A percentile compares a stretch with the other conserved stretches of the same genome.
Evolutionary conservation across 805 yeast species (phyloP).

Genomic region (Yarrowia phangngaensis): DNA sequence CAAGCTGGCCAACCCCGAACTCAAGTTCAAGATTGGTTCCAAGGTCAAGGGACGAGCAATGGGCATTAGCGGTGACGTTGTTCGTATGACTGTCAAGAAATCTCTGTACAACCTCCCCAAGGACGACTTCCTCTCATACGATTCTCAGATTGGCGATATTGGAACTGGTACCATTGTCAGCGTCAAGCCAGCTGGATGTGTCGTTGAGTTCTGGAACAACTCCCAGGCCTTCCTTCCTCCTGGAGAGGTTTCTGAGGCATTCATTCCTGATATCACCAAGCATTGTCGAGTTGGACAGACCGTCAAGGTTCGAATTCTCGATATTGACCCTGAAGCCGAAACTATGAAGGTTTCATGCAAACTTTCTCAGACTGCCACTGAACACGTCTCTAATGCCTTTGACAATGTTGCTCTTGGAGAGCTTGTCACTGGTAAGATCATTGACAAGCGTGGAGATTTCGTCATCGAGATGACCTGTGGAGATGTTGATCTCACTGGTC

Average conservation of each 20-base stretch:
- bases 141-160: constrained; percentile 50
- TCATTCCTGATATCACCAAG: constrained; percentile 70
- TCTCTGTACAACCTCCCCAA: constrained; percentile 60
- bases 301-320: constrained; percentile 61
- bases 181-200: constrained; percentile 71
- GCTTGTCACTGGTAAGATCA: constrained; percentile 56
- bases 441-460: constrained; percentile 72
- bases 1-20: constrained; percentile 80
- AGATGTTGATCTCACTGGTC: constrained; percentile 63
- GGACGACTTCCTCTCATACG: constrained; percentile 44
- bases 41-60: constrained; percentile 60
- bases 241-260: constrained; percentile 85
- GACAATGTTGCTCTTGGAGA: constrained; percentile 46
- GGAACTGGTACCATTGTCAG: constrained; percentile 72
- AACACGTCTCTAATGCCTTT: constrained; percentile 48
- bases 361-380: constrained; percentile 47
- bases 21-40: constrained; percentile 81
- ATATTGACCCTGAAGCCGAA: constrained; percentile 50
- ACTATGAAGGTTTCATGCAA: constrained; percentile 72
- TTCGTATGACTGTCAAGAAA: constrained; percentile 74
- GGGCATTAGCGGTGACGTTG: constrained; percentile 41
- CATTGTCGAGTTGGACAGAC: constrained; percentile 82
- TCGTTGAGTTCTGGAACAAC: constrained; percentile 77
- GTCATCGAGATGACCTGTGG: constrained; percentile 55
- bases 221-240: constrained; percentile 78